A percentile compares a stretch with the other conserved stretches of the same genome.
These are phyloP conservation scores for Xylariales sp. DNA, from an alignment of 2,329 filamentous ascomycete genomes.

Conservation along the genomic window DNA sequence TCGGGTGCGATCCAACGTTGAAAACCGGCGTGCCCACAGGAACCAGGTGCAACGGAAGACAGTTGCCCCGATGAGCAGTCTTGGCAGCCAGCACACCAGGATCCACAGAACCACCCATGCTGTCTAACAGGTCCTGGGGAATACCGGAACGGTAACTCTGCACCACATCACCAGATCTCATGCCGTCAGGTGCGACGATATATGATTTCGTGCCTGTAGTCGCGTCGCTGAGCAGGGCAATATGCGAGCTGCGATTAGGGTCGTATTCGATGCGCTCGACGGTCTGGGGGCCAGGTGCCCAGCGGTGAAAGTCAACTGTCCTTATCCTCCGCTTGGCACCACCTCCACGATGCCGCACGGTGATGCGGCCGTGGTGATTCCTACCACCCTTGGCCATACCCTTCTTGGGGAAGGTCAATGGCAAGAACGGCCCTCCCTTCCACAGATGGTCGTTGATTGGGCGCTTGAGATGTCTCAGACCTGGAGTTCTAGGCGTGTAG, in stretches of 20 bases:
- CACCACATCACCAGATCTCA: conserved; percentile 85
- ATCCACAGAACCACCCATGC: conserved; percentile 90
- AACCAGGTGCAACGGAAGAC: conserved; percentile 91
- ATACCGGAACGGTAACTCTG: conserved; percentile 91
- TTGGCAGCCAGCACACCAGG: conserved; percentile 93
- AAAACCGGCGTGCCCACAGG: conserved; percentile 90
- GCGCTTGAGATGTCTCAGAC: conserved; percentile 83
- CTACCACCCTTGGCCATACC: conserved; percentile 90
- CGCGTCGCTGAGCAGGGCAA: conserved; percentile 77
- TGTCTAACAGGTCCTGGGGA: conserved; percentile 77
- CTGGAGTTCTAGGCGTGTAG: conserved; percentile 91
- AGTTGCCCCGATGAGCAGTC: conserved; percentile 93
- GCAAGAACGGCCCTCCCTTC: conserved; percentile 81
- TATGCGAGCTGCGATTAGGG: conserved; percentile 86
- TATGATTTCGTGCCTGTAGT: conserved; percentile 76
- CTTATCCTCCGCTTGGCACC: conserved; percentile 89
- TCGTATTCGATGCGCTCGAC: conserved; percentile 97
- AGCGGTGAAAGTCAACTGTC: conserved; percentile 82
- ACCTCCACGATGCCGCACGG: conserved; percentile 86
- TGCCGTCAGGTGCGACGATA: conserved; percentile 91
- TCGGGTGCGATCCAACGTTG: conserved; percentile 75
- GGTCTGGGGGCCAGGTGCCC: conserved; percentile 72
- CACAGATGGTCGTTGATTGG: conserved; percentile 96
- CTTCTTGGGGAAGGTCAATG: conserved; percentile 86
- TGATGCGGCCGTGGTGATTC: conserved; percentile 82